A percentile compares a stretch with the other conserved stretches of the same genome.
Conservation (phyloP, 2,329 filamentous ascomycete genomes). For the Aureobasidium sp. region DNA sequence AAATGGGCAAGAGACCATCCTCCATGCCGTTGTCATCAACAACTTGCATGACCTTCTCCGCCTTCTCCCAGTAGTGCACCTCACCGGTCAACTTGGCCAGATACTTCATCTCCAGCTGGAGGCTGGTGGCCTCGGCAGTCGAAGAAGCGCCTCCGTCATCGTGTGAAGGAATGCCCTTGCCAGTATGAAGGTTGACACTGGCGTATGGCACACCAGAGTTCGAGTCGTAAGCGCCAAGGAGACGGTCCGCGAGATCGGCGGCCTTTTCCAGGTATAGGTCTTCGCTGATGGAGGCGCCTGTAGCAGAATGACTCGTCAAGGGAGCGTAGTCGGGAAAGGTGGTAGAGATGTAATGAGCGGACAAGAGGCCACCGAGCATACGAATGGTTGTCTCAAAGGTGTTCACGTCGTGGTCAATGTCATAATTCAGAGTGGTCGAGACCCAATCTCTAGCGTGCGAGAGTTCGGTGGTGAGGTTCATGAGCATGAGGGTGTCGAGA, state of each 20-base stretch:
- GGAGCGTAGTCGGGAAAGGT: slow-evolving; percentile 74
- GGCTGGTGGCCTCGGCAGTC: slow-evolving; percentile 82
- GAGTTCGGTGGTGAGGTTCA: slow-evolving; percentile 87
- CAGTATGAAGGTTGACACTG: slow-evolving; percentile 78
- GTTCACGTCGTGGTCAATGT: slow-evolving; percentile 91
- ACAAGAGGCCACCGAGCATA: slow-evolving; percentile 88
- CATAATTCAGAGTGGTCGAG: slow-evolving; percentile 69
- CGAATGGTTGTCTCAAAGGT: slow-evolving; percentile 98
- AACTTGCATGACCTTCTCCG: slow-evolving; percentile 84
- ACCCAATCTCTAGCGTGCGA: slow-evolving; percentile 86
- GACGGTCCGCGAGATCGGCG: slow-evolving; percentile 79
- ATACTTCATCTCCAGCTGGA: slow-evolving; percentile 97
- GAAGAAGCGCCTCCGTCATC: slow-evolving; percentile 81
- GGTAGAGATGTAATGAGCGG: slow-evolving; percentile 90
- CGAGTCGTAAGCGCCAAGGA: slow-evolving; percentile 83
- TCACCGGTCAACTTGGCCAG: slow-evolving; percentile 91
- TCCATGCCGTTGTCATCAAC: slow-evolving; percentile 73
- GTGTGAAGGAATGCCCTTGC: slow-evolving; percentile 71
- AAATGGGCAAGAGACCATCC: slow-evolving; percentile 88
- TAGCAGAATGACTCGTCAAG: slow-evolving; percentile 47
- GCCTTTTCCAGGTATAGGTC: slow-evolving; percentile 96
- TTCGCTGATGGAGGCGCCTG: slow-evolving; percentile 66
- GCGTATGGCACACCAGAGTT: slow-evolving; percentile 81
- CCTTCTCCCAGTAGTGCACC: slow-evolving; percentile 83
- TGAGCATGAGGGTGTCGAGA: slow-evolving; percentile 92